phyloP scores from a whole-genome alignment of 208 protist genomes.

The Novymonas esmeraldas region DNA sequence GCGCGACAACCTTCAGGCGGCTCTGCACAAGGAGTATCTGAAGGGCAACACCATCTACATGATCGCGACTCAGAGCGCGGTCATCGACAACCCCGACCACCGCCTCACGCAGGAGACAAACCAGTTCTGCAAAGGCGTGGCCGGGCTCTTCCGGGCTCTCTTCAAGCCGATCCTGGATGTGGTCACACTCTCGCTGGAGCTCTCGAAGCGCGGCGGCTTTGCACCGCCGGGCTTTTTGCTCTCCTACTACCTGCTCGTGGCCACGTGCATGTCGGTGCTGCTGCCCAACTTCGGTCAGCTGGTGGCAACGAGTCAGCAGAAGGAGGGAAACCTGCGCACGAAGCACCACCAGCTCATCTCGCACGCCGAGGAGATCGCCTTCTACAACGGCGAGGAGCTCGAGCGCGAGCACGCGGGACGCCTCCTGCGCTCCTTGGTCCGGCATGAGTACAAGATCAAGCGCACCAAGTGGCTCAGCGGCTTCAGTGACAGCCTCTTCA shows the following conservation, averaged over 20 bases:
- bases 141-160: constrained; percentile 67
- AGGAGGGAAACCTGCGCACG: constrained; percentile 80
- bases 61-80: constrained; percentile 45
- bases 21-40: constrained; percentile 76
- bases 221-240: constrained; percentile 58
- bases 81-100: constrained; percentile 82
- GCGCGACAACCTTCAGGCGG: constrained; percentile 60
- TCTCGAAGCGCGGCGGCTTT: constrained; percentile 59
- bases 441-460: constrained; percentile 76
- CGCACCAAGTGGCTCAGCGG: constrained; percentile 66
- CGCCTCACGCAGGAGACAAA: constrained; percentile 77
- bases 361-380: constrained; percentile 92
- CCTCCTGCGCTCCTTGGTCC: constrained; percentile 63
- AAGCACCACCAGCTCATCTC: constrained; percentile 81
- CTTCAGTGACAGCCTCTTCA: constrained; percentile 62
- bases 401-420: constrained; percentile 77
- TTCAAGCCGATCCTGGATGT: constrained; percentile 87
- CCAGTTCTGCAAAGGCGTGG: constrained; percentile 76
- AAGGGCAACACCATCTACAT: constrained; percentile 55
- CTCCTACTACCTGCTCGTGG: constrained; percentile 79
- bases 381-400: constrained; percentile 87
- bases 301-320: constrained; percentile 66
- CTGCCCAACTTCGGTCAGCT: constrained; percentile 79
- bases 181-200: constrained; percentile 62
- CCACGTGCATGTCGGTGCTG: constrained; percentile 48